These are phyloP conservation scores for Nitzschia sp. DNA, from an alignment of 108 stramenopile species.

Conservation along the genomic window DNA sequence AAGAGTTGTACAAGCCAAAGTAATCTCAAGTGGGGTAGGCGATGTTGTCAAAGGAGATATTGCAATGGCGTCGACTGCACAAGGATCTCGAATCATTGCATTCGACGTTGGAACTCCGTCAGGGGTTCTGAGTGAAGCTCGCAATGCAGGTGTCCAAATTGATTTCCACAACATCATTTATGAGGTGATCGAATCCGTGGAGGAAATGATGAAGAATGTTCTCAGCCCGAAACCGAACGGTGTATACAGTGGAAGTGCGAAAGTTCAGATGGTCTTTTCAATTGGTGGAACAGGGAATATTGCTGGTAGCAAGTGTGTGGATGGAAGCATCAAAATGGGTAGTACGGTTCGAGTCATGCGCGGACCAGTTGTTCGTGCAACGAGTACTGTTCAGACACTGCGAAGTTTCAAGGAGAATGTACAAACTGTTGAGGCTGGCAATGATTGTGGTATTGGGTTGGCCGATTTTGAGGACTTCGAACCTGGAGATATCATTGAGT, in stretches of 20 bases:
- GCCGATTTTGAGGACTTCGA: slow-evolving; percentile 89
- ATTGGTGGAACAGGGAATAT: slow-evolving; percentile 93
- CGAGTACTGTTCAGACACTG: slow-evolving; percentile 83
- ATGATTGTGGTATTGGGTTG: slow-evolving; percentile 95
- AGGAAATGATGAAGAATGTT: slow-evolving; percentile 87
- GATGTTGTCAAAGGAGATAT: slow-evolving; percentile 93
- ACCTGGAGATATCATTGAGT: slow-evolving; percentile 93
- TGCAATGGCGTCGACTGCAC: slow-evolving; percentile 87
- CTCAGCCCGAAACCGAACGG: slow-evolving; percentile 92
- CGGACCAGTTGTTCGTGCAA: slow-evolving; percentile 88
- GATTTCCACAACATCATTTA: slow-evolving; percentile 93
- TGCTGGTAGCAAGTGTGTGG: slow-evolving; percentile 90
- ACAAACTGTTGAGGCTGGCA: slow-evolving; percentile 78
- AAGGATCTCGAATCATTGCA: slow-evolving; percentile 86
- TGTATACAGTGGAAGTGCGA: slow-evolving; percentile 86
- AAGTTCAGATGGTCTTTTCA: slow-evolving; percentile 93
- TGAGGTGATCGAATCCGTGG: slow-evolving; percentile 93
- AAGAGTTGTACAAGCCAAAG: slow-evolving; percentile 81
- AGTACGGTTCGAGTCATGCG: slow-evolving; percentile 91
- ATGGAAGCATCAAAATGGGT: slow-evolving; percentile 85
- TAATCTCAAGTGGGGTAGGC: slow-evolving; percentile 88
- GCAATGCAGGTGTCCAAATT: slow-evolving; percentile 73
- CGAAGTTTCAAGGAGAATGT: slow-evolving; percentile 93
- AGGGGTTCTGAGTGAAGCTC: slow-evolving; percentile 89
- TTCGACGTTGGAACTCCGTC: slow-evolving; percentile 88